Evolutionary conservation across 1,284 basidiomycete species (phyloP), one percentile per base, ranked within the genome.

Genomic region (Leccinum pallidistipes): DNA sequence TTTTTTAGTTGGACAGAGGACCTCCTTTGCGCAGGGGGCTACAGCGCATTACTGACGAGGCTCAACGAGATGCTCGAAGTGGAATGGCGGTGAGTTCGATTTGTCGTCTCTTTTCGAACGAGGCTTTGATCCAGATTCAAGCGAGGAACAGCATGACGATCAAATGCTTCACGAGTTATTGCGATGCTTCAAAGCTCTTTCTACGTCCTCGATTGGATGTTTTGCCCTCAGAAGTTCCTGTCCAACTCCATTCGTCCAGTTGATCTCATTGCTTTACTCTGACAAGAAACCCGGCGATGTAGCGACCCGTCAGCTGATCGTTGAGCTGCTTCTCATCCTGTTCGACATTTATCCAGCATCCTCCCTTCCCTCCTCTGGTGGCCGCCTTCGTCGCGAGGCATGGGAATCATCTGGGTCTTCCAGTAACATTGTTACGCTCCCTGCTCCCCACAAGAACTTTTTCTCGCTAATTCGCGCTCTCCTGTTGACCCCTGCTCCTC

Each of bases 201-300:
- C 90, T 0, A 96, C 95, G 1, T 97, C 96, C 1, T 87, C 90
- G 9, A 91, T 95, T 40, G 91, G 90, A 12, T 91, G 86, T 68
- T 84, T 85, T 32, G 94, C 95, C 1, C 83, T 99, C 3, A 87
- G 93, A 11, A 88, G 85, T 64, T 87, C 87, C 27, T 90, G 90
- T 57, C 95, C 96, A 0, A 86, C 87, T 0, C 97, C 97, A 0
- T 98, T 95, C 73, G 80, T 83, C 1, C 90, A 94, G 62, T 82
- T 99, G 9, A 82, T 95, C 12, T 79, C 86, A 3, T 83, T 99
- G 3, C 81, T 99, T 3, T 98, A 94, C 76, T 96, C 94, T 1
- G 96, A 98, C 79, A 98, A 98, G 80, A 96, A 95, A 73, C 97
- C 97, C 0, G 97, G 97, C 47, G 97, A 99, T 58, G 82, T 98